These are phyloP conservation scores for Sphaerobolus stellatus DNA, from an alignment of 1,284 basidiomycete genomes.

Conservation along the genomic window DNA sequence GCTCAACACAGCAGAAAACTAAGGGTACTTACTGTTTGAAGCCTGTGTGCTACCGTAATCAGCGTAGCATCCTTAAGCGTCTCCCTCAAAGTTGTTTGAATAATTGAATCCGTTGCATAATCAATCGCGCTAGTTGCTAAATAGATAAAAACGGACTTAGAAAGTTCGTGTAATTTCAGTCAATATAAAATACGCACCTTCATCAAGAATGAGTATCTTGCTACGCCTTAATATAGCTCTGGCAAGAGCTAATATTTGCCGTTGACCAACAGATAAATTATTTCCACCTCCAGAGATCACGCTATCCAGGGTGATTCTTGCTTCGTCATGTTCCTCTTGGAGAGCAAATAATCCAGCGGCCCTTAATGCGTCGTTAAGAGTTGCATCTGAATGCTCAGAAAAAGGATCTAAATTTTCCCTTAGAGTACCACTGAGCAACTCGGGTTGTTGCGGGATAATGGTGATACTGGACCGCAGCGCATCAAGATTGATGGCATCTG, in stretches of 20 bases:
- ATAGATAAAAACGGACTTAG: no score
- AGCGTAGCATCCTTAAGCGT: conserved; percentile 39
- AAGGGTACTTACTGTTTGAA: conserved; percentile 24
- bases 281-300: conserved; percentile 25
- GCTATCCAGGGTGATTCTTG: conserved; percentile 21
- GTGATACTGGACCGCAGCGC: conserved; percentile 41
- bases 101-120: conserved; percentile 11
- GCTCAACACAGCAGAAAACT: background rate
- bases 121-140: conserved; percentile 24
- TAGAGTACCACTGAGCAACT: conserved; percentile 22
- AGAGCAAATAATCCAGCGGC: conserved; percentile 38
- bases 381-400: conserved; percentile 44
- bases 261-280: conserved; percentile 40
- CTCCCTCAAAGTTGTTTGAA: conserved; percentile 12
- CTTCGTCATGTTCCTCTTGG: conserved; percentile 17
- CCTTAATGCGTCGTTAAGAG: conserved; percentile 47
- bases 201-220: conserved; percentile 48
- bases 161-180: background rate
- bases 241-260: conserved; percentile 43
- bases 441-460: conserved; percentile 46
- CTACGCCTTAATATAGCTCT: conserved; percentile 42
- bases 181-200: conserved; percentile 21
- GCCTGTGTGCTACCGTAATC: conserved; percentile 21
- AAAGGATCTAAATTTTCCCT: conserved; percentile 37
- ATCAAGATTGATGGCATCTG: conserved; percentile 37